phyloP scores from a whole-genome alignment of 495 filamentous ascomycete genomes.

The Talaromyces nanjingensis region DNA sequence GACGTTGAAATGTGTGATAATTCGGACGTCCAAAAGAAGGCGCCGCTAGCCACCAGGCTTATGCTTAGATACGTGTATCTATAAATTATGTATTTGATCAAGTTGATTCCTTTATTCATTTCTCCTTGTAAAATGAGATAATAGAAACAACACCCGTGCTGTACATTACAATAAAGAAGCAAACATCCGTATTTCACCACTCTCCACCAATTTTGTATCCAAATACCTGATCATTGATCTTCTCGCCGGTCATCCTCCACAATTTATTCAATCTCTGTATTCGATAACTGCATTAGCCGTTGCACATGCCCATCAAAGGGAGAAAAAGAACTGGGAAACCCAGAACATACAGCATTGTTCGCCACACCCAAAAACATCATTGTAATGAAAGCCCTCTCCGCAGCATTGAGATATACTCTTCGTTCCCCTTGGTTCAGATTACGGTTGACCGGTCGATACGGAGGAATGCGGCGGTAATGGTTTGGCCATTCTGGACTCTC shows the following conservation, averaged over 20 bases:
- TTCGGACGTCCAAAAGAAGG: no score
- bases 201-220: conserved; percentile 45
- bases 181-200: conserved; percentile 27
- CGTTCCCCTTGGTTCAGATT: conserved; percentile 33
- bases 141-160: background rate
- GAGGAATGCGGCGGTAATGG: conserved; percentile 41
- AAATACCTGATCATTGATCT: conserved; percentile 35
- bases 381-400: conserved; percentile 39
- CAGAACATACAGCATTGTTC: conserved; percentile 45
- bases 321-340: background rate
- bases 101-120: background rate
- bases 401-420: conserved; percentile 31
- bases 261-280: conserved; percentile 26
- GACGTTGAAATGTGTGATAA: no score
- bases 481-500: conserved; percentile 30
- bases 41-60: no score
- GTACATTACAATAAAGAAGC: conserved; percentile 4
- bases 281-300: conserved; percentile 6
- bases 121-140: background rate
- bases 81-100: no score
- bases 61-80: no score
- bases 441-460: conserved; percentile 41
- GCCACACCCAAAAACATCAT: conserved; percentile 47
- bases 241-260: conserved; percentile 39
- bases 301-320: background rate